Evolutionary conservation across 495 filamentous ascomycete genomes (phyloP).

Genomic region (Darksidea phi): DNA sequence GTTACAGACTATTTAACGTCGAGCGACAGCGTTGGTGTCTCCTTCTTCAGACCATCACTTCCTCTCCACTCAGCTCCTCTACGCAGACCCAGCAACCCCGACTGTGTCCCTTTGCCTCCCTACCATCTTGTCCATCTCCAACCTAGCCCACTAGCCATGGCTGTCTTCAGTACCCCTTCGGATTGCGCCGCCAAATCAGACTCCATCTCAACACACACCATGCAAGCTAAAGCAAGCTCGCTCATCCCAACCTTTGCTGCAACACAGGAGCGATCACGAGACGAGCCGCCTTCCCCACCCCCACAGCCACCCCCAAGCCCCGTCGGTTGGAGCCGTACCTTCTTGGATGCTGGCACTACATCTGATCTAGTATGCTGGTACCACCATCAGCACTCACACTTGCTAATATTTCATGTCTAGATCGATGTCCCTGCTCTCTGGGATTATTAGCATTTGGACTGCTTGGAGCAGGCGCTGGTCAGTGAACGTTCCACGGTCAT

Average conservation of each 20-base stretch:
- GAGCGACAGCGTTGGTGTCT: constrained; percentile 16
- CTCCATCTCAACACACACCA: background rate
- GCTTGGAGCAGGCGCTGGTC: background rate
- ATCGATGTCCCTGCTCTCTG: constrained; percentile 2
- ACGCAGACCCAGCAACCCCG: background rate
- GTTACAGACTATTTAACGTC: constrained; percentile 28
- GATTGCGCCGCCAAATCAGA: background rate
- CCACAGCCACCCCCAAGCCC: constrained; percentile 34
- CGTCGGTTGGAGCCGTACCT: constrained; percentile 5
- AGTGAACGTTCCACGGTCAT: background rate
- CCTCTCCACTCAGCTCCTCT: constrained; percentile 3
- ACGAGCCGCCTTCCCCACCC: constrained; percentile 32
- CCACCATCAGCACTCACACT: background rate
- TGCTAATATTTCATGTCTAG: constrained; percentile 2
- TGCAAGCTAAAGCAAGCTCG: background rate
- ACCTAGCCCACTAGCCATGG: background rate
- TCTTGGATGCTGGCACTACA: background rate
- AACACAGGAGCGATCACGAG: constrained; percentile 17
- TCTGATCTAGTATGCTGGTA: constrained; percentile 11
- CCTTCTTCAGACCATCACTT: constrained; percentile 13
- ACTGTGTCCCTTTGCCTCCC: background rate
- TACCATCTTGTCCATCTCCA: background rate
- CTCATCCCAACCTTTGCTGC: background rate
- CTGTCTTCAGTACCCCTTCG: background rate
- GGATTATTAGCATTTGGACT: constrained; percentile 2